Conservation (phyloP, 495 filamentous ascomycete genomes). For the Immersiella caudata region DNA sequence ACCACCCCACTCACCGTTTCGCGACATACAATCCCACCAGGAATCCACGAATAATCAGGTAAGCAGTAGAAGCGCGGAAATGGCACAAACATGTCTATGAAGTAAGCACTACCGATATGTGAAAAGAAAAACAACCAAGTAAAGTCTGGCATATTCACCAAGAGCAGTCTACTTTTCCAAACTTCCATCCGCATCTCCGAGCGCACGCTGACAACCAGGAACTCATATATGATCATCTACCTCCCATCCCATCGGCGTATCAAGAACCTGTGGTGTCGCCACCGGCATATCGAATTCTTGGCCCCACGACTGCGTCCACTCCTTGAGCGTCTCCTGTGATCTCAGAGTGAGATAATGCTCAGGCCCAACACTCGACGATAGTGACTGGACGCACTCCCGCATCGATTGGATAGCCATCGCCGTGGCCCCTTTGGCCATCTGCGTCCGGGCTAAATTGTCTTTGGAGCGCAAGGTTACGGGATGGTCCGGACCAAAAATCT, state of each 20-base stretch:
- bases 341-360: slow-evolving; percentile 3
- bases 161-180: too few species aligned
- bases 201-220: too few species aligned
- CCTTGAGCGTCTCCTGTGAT: not conserved
- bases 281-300: not conserved
- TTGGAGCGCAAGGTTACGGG: not conserved
- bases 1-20: too few species aligned
- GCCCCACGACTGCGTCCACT: not conserved
- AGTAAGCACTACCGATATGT: too few species aligned
- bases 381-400: not conserved
- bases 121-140: too few species aligned
- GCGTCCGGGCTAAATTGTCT: not conserved
- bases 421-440: not conserved
- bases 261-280: not conserved
- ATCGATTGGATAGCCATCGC: not conserved
- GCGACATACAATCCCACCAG: too few species aligned
- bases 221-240: too few species aligned
- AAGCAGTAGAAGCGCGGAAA: too few species aligned
- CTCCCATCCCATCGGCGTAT: not conserved
- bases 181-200: too few species aligned
- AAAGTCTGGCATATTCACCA: too few species aligned
- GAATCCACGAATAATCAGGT: too few species aligned
- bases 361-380: not conserved
- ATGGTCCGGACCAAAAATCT: not conserved
- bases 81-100: too few species aligned